phyloP scores from a whole-genome alignment of 192 early-diverging fungal species.

The Radiomyces spectabilis region DNA sequence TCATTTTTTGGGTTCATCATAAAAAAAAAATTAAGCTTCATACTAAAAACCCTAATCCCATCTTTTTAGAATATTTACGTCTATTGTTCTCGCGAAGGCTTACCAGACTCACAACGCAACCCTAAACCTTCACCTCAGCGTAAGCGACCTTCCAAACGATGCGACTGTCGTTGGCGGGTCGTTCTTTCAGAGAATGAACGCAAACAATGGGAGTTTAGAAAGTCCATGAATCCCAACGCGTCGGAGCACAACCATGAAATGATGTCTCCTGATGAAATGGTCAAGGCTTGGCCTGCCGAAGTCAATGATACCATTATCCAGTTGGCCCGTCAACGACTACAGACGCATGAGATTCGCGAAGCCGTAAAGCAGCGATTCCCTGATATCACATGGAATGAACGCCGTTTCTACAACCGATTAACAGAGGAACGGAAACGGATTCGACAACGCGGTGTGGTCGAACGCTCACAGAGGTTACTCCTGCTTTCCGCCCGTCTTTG shows the following conservation, averaged over 20 bases:
- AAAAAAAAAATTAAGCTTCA: too few species aligned
- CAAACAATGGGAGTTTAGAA: conserved; percentile 45
- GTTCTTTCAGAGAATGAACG: conserved; percentile 48
- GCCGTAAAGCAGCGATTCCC: conserved; percentile 45
- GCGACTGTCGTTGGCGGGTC: conserved; percentile 53
- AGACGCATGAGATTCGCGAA: conserved; percentile 34
- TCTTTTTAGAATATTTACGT: conserved; percentile 49
- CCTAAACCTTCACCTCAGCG: conserved; percentile 44
- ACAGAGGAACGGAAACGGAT: conserved; percentile 51
- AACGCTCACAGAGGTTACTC: conserved; percentile 35
- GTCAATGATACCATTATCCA: conserved; percentile 45
- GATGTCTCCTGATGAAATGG: conserved; percentile 45
- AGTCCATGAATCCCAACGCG: conserved; percentile 44
- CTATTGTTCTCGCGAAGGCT: conserved; percentile 54
- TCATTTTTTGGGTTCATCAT: too few species aligned
- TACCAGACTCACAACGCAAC: conserved; percentile 45
- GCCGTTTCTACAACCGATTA: conserved; percentile 52
- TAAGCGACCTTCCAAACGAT: conserved; percentile 46
- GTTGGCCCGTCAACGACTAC: conserved; percentile 37
- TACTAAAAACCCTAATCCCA: too few species aligned
- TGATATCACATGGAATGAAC: conserved; percentile 48
- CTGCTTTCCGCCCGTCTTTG: conserved; percentile 42
- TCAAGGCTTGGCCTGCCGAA: conserved; percentile 41
- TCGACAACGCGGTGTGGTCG: conserved; percentile 37
- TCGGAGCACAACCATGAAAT: conserved; percentile 50